phyloP scores from a whole-genome alignment of 2,329 filamentous ascomycete genomes.

The Sporothrix curviconia region DNA sequence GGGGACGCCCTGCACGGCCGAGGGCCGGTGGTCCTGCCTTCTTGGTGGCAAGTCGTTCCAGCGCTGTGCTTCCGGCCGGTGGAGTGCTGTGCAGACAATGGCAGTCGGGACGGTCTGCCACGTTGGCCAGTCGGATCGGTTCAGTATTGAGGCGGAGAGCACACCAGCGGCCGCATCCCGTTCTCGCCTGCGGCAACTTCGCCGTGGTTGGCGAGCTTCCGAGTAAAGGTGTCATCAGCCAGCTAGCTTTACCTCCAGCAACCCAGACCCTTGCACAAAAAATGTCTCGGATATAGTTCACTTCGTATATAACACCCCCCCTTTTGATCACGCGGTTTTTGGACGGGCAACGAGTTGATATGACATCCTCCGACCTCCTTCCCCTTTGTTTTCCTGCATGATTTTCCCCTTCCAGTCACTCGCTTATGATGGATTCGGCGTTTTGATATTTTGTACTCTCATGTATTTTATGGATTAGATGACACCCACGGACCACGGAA shows the following conservation, averaged over 20 bases:
- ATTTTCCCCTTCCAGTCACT: not conserved
- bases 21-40: conserved; percentile 55
- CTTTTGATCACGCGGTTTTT: not conserved
- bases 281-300: no score
- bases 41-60: conserved; percentile 46
- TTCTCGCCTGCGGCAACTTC: not conserved
- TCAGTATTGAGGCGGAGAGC: not conserved
- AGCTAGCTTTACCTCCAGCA: no score
- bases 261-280: no score
- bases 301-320: not conserved
- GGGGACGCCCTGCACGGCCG: conserved; percentile 41
- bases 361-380: not conserved
- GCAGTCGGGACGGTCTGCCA: conserved; percentile 48
- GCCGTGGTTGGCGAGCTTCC: not conserved
- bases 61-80: conserved; percentile 54
- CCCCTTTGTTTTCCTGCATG: not conserved
- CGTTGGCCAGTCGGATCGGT: conserved; percentile 4
- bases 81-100: conserved; percentile 44
- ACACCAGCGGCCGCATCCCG: not conserved
- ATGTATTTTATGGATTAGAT: not conserved
- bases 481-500: not conserved
- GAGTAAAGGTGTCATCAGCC: not conserved
- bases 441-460: not conserved
- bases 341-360: not conserved
- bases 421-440: not conserved